Evolutionary conservation across 2,329 filamentous ascomycete genomes (phyloP), one percentile per base, ranked within the genome.

Genomic region (Fusarium sp.): DNA sequence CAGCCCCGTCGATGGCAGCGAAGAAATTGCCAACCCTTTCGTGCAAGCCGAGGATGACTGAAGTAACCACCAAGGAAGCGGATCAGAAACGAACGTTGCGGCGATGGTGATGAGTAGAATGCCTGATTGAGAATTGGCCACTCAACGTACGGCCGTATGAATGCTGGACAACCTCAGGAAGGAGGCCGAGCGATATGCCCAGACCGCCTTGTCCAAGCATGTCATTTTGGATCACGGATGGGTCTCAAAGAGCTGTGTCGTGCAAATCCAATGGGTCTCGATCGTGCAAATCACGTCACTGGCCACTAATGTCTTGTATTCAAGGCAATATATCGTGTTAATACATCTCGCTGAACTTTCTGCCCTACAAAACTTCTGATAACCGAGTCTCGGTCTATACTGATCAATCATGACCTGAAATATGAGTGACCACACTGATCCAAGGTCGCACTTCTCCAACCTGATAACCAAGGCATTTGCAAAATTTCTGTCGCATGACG

Each of bases 11-110:
- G 94, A 98, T 77, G 96, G 96, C 58, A 98, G 93, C 82, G 94
- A 98, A 82, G 91, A 95, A 81, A 99, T 99, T 75, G 89, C 92
- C 75, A 99, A 99, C 79, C 96, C 96, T 0, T 99, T 98, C 77
- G 84, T 92, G 55, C 89, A 93, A 76, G 84, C 87, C 25, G 91
- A 93, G 49, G 91, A 93, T 71, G 89, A 85, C 50, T 84, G 79
- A 84, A 46, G 25, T 42, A 30, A 7, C 26, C 23, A 13, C 14
- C 48, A 56, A 34, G 30, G 19, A 61, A 54, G 49, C 52, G 31
- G 48, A 51, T 13, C 52, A 58, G 53, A 68, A 69, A 56, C 31
- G 51, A 63, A 59, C 43, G 54, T 41, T 43, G 66, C 16, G 30
- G 53, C 19, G 50, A 58, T 34, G 51, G 43, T 48, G 46, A 53